Evolutionary conservation across 768 basidiomycete species (phyloP).

Genomic region (Lactarius pseudohatsudake): DNA sequence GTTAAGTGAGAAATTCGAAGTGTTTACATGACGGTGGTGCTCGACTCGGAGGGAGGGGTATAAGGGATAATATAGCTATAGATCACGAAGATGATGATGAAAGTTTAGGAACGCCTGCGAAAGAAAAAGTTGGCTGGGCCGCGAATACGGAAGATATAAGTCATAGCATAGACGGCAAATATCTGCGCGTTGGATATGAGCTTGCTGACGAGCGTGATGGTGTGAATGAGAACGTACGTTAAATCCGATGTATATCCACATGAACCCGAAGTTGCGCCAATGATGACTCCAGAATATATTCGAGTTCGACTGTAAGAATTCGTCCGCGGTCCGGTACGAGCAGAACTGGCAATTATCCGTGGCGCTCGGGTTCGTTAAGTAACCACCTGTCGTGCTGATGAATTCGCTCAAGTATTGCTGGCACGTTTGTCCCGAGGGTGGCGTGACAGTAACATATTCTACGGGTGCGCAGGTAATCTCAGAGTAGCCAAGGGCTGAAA

Average conservation of each 20-base stretch:
- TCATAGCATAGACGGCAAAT: constrained; percentile 47
- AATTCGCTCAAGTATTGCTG: constrained; percentile 45
- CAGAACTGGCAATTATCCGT: constrained; percentile 53
- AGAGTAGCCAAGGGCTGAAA: constrained; percentile 49
- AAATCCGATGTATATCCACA: constrained; percentile 44
- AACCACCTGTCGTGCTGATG: constrained; percentile 46
- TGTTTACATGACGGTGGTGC: too few species aligned
- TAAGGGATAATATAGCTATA: too few species aligned
- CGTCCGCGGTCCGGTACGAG: constrained; percentile 54
- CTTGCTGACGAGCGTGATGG: background rate
- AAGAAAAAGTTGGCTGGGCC: constrained; percentile 29
- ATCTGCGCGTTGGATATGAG: constrained; percentile 38
- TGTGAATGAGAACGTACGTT: constrained; percentile 40
- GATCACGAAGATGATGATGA: background rate
- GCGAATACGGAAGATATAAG: constrained; percentile 55
- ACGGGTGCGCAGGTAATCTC: constrained; percentile 52
- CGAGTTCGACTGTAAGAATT: constrained; percentile 54
- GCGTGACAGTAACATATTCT: constrained; percentile 58
- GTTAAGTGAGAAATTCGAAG: too few species aligned
- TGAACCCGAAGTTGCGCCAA: constrained; percentile 50
- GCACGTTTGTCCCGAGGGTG: constrained; percentile 50
- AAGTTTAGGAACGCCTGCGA: background rate
- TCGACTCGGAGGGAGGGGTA: too few species aligned
- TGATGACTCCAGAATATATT: constrained; percentile 57
- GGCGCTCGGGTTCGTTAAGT: constrained; percentile 43